Percentiles rank a stretch among this genome's conserved stretches.
These are phyloP conservation scores for Solidago caesia DNA, from an alignment of 129 eudicot genomes.

Conservation along the genomic window DNA sequence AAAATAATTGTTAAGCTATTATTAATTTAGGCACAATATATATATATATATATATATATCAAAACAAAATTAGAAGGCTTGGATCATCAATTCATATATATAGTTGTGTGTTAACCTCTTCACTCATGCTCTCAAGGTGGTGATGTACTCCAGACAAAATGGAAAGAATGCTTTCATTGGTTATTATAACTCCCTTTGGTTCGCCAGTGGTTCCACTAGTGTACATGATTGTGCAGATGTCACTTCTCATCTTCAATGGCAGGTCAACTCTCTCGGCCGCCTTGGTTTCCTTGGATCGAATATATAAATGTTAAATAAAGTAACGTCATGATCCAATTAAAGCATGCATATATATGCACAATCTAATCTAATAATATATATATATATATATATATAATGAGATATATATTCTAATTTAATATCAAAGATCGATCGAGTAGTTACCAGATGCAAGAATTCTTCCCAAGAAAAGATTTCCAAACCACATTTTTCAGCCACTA, in stretches of 20 bases:
- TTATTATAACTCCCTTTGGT: constrained; percentile 88
- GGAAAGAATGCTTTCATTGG: constrained; percentile 80
- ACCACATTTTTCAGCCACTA: constrained; percentile 50
- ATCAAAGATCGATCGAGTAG: neutral
- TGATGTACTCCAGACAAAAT: constrained; percentile 69
- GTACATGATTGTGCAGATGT: constrained; percentile 88
- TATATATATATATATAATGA: too few species aligned
- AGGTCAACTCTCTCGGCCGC: constrained; percentile 31
- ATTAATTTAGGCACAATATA: neutral
- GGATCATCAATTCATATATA: neutral
- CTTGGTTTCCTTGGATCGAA: too few species aligned
- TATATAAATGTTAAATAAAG: neutral
- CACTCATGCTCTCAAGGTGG: constrained; percentile 71
- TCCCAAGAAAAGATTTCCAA: constrained; percentile 72
- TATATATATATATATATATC: too few species aligned
- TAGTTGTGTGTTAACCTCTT: constrained; percentile 47
- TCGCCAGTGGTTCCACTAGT: constrained; percentile 98
- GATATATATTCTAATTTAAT: too few species aligned
- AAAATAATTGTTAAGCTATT: too few species aligned
- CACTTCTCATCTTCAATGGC: constrained; percentile 71
- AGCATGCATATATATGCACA: too few species aligned
- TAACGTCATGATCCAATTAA: neutral
- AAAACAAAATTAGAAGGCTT: neutral
- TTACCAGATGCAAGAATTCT: constrained; percentile 72
- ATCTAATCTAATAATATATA: too few species aligned